phyloP scores from a whole-genome alignment of 345 rosid species.

The Linum trigynum region DNA sequence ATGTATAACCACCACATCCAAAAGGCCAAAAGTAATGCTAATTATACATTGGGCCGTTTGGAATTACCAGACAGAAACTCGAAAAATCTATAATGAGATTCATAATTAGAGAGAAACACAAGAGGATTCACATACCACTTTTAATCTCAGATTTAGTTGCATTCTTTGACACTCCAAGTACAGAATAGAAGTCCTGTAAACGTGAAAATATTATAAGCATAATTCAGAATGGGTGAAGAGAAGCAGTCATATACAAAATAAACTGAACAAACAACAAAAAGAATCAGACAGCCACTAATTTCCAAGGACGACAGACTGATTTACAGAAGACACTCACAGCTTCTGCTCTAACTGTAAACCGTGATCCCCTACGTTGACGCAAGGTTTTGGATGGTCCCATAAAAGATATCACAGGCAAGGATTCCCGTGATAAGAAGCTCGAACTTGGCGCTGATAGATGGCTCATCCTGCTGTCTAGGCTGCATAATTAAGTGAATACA shows the following conservation, averaged over 20 bases:
- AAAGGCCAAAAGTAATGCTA: too few species aligned
- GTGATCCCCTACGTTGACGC: conserved; percentile 33
- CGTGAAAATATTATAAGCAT: not conserved
- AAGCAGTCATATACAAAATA: not conserved
- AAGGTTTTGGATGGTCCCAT: too few species aligned
- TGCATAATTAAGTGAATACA: too few species aligned
- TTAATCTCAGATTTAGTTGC: conserved; percentile 92
- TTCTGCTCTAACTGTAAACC: conserved; percentile 75
- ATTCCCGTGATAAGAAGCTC: too few species aligned
- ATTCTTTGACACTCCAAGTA: conserved; percentile 83
- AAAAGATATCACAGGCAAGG: too few species aligned
- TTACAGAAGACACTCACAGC: conserved; percentile 43
- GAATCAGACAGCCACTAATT: not conserved
- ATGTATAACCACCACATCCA: too few species aligned
- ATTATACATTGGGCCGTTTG: too few species aligned
- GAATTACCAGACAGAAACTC: too few species aligned
- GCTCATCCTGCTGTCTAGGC: too few species aligned
- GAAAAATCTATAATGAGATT: too few species aligned
- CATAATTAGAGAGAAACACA: not conserved
- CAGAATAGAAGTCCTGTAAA: conserved; percentile 79
- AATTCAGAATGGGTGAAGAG: not conserved
- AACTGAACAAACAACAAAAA: conserved; percentile 7
- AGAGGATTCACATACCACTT: conserved; percentile 42
- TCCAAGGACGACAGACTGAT: not conserved
- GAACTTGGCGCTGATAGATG: too few species aligned